Percentiles rank a stretch among this genome's conserved stretches.
These are phyloP conservation scores for Eimeria praecox DNA, from an alignment of 169 alveolate species.

Conservation along the genomic window DNA sequence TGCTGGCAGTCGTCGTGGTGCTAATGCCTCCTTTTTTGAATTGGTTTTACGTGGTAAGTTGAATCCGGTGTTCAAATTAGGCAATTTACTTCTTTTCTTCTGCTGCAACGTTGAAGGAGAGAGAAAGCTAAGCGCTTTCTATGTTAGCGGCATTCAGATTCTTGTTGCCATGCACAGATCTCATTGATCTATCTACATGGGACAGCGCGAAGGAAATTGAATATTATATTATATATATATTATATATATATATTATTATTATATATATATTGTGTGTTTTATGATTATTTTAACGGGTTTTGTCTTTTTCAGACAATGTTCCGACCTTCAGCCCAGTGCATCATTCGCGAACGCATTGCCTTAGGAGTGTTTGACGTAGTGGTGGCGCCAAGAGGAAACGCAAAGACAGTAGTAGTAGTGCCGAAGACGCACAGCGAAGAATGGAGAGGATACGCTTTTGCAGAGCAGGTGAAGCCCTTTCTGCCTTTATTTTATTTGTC, in stretches of 20 bases:
- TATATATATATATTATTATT: too few species aligned
- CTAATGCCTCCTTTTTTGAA: constrained; percentile 67
- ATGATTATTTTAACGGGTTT: not conserved
- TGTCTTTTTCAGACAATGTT: not conserved
- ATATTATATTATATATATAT: too few species aligned
- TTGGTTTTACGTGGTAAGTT: constrained; percentile 79
- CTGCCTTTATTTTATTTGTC: too few species aligned
- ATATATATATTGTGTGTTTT: not conserved
- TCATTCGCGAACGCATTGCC: constrained; percentile 79
- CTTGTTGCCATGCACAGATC: not conserved
- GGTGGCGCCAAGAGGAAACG: constrained; percentile 80
- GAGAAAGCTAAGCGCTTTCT: not conserved
- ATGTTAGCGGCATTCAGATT: not conserved
- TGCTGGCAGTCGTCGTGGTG: constrained; percentile 67
- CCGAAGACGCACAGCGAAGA: constrained; percentile 74
- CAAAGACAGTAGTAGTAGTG: constrained; percentile 72
- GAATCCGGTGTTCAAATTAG: not conserved
- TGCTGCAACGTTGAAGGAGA: not conserved
- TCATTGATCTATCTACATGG: not conserved
- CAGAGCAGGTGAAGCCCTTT: constrained; percentile 52
- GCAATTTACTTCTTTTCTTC: not conserved
- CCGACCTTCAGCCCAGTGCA: constrained; percentile 74
- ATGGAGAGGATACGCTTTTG: constrained; percentile 81
- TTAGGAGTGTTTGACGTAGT: constrained; percentile 82
- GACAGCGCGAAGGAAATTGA: not conserved